Evolutionary conservation across 306 rosid species (phyloP), one percentile per base, ranked within the genome.

Genomic region (Fragaria vesca): DNA sequence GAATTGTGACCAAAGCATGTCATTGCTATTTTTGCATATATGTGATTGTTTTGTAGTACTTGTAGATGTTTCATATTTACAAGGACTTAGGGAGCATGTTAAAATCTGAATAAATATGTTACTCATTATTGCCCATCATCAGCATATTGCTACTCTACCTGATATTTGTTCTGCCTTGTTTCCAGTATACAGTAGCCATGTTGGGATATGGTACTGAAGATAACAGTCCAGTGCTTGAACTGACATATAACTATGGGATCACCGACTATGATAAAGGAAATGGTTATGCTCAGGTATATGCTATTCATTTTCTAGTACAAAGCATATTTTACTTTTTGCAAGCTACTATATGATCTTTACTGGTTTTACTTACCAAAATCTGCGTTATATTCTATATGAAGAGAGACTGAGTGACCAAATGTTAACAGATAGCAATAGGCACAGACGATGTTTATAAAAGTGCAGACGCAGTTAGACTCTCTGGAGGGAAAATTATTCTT

Each of bases 201-300:
- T 52, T 92, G 79, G 96, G 97, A 32, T 92, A 87, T 72, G 91
- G 96, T 70, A 89, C 92, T 58, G 96, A 92, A 87, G 92, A 90
- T 70, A 89, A 87, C 78, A 87, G 12, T 51, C 66, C 87, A 63
- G 91, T 92, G 70, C 77, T 92, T 62, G 93, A 90, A 78, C 79
- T 92, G 89, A 87, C 91, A 43, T 92, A 83, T 85, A 90, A 92
- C 73, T 88, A 88, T 65, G 96, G 92, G 73, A 82, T 92, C 84
- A 87, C 77, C 1, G 81, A 90, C 32, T 92, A 92, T 79, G 89
- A 87, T 55, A 86, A 83, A 68, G 97, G 97, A 82, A 87, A 89
- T 81, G 97, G 88, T 51, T 92, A 92, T 87, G 97, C 89, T 66
- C 96, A 92, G 97, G 93, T 92, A 55, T 65, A 51, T 74, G 73